Conservation (phyloP, 805 yeast genomes). For the Cyberlindnera mrakii region DNA sequence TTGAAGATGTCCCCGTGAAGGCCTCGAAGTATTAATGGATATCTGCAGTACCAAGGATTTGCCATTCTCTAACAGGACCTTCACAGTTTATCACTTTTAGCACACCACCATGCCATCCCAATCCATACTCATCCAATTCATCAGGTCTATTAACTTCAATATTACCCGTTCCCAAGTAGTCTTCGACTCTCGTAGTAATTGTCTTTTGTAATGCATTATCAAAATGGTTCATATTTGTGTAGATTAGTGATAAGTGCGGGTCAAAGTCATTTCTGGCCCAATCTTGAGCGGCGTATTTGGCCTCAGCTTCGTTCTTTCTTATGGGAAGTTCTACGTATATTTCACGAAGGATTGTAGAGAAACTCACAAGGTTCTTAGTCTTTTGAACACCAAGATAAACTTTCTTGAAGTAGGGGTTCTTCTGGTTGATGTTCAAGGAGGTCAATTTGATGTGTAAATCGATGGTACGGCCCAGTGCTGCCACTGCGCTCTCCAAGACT, state of each 20-base stretch:
- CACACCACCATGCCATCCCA: constrained; percentile 63
- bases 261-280: constrained; percentile 56
- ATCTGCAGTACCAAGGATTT: constrained; percentile 44
- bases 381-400: constrained; percentile 17
- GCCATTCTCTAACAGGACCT: constrained; percentile 70
- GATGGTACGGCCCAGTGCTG: constrained; percentile 36
- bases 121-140: constrained; percentile 21
- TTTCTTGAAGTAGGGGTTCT: constrained; percentile 20
- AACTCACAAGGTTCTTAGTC: constrained; percentile 25
- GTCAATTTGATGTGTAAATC: constrained; percentile 10
- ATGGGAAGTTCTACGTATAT: constrained; percentile 44
- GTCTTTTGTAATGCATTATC: constrained; percentile 61
- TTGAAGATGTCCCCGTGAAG: constrained; percentile 45
- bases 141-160: constrained; percentile 8
- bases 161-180: constrained; percentile 40
- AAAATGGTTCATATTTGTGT: constrained; percentile 59
- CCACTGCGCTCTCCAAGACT: constrained; percentile 50
- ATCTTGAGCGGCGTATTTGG: constrained; percentile 39
- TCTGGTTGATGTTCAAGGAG: constrained; percentile 12
- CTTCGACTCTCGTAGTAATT: constrained; percentile 59
- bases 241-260: constrained; percentile 71
- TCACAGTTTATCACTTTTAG: constrained; percentile 59
- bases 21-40: constrained; percentile 25
- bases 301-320: constrained; percentile 23
- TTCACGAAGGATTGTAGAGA: constrained; percentile 46